Percentiles rank a stretch among this genome's conserved stretches.
These are phyloP conservation scores for Maudiozyma barnettii DNA, from an alignment of 805 yeast genomes.

Conservation along the genomic window DNA sequence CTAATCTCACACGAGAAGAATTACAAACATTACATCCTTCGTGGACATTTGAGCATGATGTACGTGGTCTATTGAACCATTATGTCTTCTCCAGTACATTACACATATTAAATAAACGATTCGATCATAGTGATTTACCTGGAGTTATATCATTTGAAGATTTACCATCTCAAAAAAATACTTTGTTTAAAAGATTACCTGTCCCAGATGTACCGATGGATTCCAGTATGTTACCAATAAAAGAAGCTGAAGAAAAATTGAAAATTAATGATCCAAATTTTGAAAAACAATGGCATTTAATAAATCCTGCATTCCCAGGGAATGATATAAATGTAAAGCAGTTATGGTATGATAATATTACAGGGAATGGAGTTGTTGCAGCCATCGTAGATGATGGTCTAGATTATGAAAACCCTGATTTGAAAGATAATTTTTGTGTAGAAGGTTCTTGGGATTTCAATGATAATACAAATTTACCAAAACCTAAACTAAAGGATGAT, in stretches of 20 bases:
- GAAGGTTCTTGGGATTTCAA: constrained; percentile 94
- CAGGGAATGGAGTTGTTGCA: constrained; percentile 74
- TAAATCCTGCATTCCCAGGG: constrained; percentile 63
- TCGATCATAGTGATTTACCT: constrained; percentile 3
- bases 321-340: constrained; percentile 81
- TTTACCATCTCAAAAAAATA: constrained; percentile 38
- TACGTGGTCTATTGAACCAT: constrained; percentile 51
- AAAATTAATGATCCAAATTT: constrained; percentile 79
- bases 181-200: constrained; percentile 51
- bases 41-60: constrained; percentile 55
- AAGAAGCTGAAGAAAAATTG: constrained; percentile 42
- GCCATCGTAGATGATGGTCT: constrained; percentile 94
- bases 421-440: constrained; percentile 54
- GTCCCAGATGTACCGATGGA: constrained; percentile 39
- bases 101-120: constrained; percentile 7
- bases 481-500: constrained; percentile 72
- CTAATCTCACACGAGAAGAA: constrained; percentile 30
- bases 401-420: constrained; percentile 70
- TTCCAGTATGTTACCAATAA: constrained; percentile 40
- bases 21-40: constrained; percentile 34
- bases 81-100: constrained; percentile 52
- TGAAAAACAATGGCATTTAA: constrained; percentile 81
- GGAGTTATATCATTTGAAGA: constrained; percentile 39
- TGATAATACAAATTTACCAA: constrained; percentile 62
- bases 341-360: constrained; percentile 72